Base-by-base conservation (phyloP, 2,329 filamentous ascomycete species). In the Pseudogymnoascus sp. region DNA sequence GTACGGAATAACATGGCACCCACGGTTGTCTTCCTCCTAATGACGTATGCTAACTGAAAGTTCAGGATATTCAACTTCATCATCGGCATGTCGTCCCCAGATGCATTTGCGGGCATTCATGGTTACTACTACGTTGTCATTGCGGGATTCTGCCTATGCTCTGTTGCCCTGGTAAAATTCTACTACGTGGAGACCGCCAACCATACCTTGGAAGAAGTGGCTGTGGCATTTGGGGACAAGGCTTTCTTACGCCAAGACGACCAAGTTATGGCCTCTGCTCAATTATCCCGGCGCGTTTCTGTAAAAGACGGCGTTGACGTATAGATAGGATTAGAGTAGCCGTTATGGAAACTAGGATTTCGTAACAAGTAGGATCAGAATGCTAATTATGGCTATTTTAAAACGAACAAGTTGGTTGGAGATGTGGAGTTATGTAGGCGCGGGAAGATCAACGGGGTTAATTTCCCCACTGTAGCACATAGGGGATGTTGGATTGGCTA, bases 41-140 rank as follows among this genome's bases (percentile, higher is more conserved):
- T 34, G n/a, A 3, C 14, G n/a, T 56, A 56, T 23, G 6, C 43
- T 61, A 9, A 68, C 43, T 81, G 75, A 46, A 77, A 67, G 42
- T 12, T 9, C 7, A 43, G 42, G 42, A 2, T 43, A 23, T 43
- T 43, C 42, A 43, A 43, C 18, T 64, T 66, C 43, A 71, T 74
- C 60, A 75, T 74, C 31, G 72, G 72, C 36, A 77, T 78, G 75
- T 74, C 76, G 4, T 76, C 76, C 0, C 76, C 77, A 0, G 75
- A 76, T 60, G 75, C 76, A 11, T 78, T 78, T 63, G 69, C 72
- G 2, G 74, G 75, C 0, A 77, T 78, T 16, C 69, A 72, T n/a
- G 76, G 75, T 3, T 77, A 77, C 66, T 78, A 75, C 63, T 78
- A 78, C 63, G 63, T 77, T 1, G 68, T 78, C 28, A 77, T 78